These are phyloP conservation scores for Entonaema liquescens DNA, from an alignment of 495 filamentous ascomycete genomes.

Conservation along the genomic window DNA sequence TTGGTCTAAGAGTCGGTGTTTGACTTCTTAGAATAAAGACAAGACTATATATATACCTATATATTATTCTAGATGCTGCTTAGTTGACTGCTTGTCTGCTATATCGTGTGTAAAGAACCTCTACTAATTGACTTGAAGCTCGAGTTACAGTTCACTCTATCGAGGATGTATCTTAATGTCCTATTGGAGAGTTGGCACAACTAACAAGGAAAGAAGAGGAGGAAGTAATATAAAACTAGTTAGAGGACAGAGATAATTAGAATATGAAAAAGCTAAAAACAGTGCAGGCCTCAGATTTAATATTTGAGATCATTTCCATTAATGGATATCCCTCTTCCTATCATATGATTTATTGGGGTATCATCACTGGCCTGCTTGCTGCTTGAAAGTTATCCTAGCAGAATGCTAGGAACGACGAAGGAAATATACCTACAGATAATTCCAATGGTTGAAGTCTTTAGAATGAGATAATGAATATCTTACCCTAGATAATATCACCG, in stretches of 20 bases:
- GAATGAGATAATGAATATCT: not conserved
- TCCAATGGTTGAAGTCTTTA: not conserved
- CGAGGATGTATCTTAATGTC: not conserved
- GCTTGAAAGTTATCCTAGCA: not conserved
- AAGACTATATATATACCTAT: not conserved
- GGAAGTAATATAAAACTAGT: not conserved
- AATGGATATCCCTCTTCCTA: slow-evolving; percentile 67
- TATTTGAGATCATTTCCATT: slow-evolving; percentile 64
- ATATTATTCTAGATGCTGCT: not conserved
- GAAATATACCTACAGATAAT: not conserved
- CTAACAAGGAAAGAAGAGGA: not conserved
- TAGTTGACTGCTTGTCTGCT: not conserved
- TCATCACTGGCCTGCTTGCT: slow-evolving; percentile 63
- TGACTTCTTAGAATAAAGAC: not conserved
- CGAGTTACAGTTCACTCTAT: not conserved
- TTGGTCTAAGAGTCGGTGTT: slow-evolving; percentile 11
- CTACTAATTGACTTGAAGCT: not conserved
- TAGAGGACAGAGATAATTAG: not conserved
- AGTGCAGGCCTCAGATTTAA: slow-evolving; percentile 62
- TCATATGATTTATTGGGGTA: slow-evolving; percentile 58
- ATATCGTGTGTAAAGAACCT: not conserved
- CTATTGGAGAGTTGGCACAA: not conserved
- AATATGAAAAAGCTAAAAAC: not conserved
- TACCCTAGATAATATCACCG: not conserved
- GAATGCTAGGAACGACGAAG: not conserved